Evolutionary conservation across 2,329 filamentous ascomycete species (phyloP).

Genomic region (Aspergillus glaucus): DNA sequence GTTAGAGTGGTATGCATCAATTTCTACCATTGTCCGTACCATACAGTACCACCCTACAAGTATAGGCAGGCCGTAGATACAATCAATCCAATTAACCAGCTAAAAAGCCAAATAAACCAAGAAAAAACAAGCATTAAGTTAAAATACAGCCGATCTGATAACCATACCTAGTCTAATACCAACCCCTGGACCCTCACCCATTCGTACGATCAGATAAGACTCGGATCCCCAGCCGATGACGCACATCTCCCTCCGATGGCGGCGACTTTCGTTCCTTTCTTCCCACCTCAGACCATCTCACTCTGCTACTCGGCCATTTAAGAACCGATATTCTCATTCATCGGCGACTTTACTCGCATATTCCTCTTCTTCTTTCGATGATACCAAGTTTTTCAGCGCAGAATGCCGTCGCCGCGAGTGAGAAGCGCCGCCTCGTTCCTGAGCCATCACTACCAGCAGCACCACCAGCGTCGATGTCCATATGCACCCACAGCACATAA

Average conservation of each 20-base stretch:
- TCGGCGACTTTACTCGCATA: neutral
- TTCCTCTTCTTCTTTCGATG: neutral
- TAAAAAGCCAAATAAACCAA: neutral
- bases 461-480: neutral
- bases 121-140: neutral
- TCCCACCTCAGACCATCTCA: neutral
- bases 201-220: constrained; percentile 8
- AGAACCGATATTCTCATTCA: neutral
- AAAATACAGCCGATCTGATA: neutral
- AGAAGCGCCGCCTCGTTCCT: constrained; percentile 7
- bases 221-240: constrained; percentile 11
- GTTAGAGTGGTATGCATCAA: too few species aligned
- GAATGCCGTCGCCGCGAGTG: constrained; percentile 19
- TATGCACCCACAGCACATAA: neutral
- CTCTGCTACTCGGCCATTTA: neutral
- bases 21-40: too few species aligned
- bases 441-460: neutral
- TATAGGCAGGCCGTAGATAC: too few species aligned
- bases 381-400: neutral
- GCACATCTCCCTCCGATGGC: constrained; percentile 11
- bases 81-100: neutral
- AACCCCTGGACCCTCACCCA: too few species aligned
- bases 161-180: neutral
- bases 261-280: constrained; percentile 7
- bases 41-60: too few species aligned